A percentile compares a stretch with the other conserved stretches of the same genome.
Conservation (phyloP, 2,329 filamentous ascomycete species). For the Colletotrichum limetticola region DNA sequence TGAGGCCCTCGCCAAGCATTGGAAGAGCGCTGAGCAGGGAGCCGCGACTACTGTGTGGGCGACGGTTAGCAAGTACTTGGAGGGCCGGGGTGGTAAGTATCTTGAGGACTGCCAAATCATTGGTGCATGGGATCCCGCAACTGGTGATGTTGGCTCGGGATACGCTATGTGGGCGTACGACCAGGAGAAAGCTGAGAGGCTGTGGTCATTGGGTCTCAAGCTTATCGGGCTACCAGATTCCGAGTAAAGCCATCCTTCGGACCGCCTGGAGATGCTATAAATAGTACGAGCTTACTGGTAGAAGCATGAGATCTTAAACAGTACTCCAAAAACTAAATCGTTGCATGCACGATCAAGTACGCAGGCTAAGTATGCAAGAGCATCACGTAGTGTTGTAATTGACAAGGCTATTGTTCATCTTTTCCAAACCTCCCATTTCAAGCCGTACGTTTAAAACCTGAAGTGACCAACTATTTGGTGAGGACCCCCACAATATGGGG, state of each 20-base stretch:
- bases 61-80: slow-evolving; percentile 47
- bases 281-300: too few relatives aligned
- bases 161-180: slow-evolving; percentile 36
- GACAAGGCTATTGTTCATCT: too few relatives aligned
- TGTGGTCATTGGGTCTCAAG: background rate
- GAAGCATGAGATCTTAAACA: too few relatives aligned
- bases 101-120: slow-evolving; percentile 11
- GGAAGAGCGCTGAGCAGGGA: slow-evolving; percentile 47
- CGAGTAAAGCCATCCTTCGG: too few relatives aligned
- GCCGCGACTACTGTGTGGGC: slow-evolving; percentile 54
- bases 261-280: too few relatives aligned
- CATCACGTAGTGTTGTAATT: too few relatives aligned
- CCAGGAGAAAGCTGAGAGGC: background rate
- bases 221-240: background rate
- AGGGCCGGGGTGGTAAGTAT: slow-evolving; percentile 53
- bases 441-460: too few relatives aligned
- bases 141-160: slow-evolving; percentile 13
- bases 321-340: too few relatives aligned
- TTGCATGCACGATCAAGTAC: too few relatives aligned
- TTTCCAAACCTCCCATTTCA: too few relatives aligned
- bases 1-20: background rate
- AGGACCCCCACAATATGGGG: slow-evolving; percentile 5
- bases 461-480: background rate
- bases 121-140: background rate
- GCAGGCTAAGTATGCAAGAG: too few relatives aligned